Base-by-base conservation (phyloP, 495 filamentous ascomycete genomes). In the Bathelium albidoporum region DNA sequence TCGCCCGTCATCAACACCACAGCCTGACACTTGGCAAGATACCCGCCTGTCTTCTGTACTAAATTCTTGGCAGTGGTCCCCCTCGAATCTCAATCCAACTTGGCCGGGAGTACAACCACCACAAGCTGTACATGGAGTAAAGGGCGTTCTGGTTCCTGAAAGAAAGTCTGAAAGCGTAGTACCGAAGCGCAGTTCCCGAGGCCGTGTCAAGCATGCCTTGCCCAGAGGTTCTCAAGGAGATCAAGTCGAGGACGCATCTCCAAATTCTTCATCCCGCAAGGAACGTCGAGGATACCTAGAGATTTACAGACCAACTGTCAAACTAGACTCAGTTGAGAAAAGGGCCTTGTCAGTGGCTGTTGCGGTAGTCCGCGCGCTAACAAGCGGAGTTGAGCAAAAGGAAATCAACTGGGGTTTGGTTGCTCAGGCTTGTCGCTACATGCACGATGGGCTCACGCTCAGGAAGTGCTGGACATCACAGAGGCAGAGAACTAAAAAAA, bases 321-420 rank as follows among this genome's bases (percentile, higher is more conserved):
- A 11, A 12, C 31, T 36, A 11, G 58, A 60, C n/a, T 34, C 36
- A 22, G 60, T 53, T 2, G 62, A 68, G n/a, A 29, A 32, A 1
- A 61, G 69, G 16, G 61, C 59, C 1, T 58, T 73, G 14, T 39
- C 89, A 66, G 78, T 85, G 58, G 85, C 87, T n/a, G 85, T 94
- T 32, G 81, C 89, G 44, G 87, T 88, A 28, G 78, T 92, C 24
- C 84, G 85, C 29, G 85, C 84, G 3, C 73, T 96, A 44, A 80
- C 88, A 22, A 90, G 92, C 22, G 92, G 91, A 3, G 68, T 85
- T 11, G 85, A 89, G 45, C 79, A 78, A 58, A 73, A 79, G 11
- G 18, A 29, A 0, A 77, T 91, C 31, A 87, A 96, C 65, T 95
- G 92, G 87, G 79, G 82, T 5, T 72, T 95, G 44, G 80, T 96